Base-by-base conservation (phyloP, 352 stramenopile species). In the Elongisporangium undulatum region DNA sequence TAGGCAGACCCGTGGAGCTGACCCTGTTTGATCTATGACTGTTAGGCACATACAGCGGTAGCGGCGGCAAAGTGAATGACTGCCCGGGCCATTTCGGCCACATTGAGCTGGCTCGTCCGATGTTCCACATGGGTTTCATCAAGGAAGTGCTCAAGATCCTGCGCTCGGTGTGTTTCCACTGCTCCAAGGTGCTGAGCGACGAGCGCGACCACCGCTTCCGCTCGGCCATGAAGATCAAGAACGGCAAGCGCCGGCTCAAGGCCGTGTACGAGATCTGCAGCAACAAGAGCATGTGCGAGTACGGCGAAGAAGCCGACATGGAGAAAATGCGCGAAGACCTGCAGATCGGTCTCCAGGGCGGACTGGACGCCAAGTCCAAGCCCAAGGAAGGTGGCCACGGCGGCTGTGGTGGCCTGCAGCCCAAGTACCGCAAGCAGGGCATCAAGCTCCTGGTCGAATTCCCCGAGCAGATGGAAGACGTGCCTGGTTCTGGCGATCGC, bases 61-160 rank as follows among this genome's bases (percentile, higher is more conserved):
- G 85, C 55, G 89, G 85, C 51, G 81, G 95, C 56, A 97, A 98
- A 55, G 95, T 98, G 67, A 97, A 99, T 61, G 96, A 98, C 65
- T 98, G 98, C 67, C 97, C 97, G 3, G 97, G 98, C 54, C 98
- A 99, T 74, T 99, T 99, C 77, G 98, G 98, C 39, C 98, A 99
- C 81, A 98, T 99, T 69, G 95, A 99, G 66, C 73, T 99, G 34
- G 95, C 96, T 50, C 69, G 89, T 13, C 95, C 97, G 49, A 97
- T 99, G 70, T 99, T 98, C 73, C 97, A 99, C 75, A 81, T 98
- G 66, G 97, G 97, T 10, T 99, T 99, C 68, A 92, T 99, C 61
- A 97, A 99, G 67, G 82, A 97, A 38, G 93, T 97, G 34, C 72
- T 98, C 19, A 98, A 98, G 79, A 90, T 96, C 49, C 67, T 98